Evolutionary conservation across 495 filamentous ascomycete genomes (phyloP).

Genomic region (Tetracladium setigerum): DNA sequence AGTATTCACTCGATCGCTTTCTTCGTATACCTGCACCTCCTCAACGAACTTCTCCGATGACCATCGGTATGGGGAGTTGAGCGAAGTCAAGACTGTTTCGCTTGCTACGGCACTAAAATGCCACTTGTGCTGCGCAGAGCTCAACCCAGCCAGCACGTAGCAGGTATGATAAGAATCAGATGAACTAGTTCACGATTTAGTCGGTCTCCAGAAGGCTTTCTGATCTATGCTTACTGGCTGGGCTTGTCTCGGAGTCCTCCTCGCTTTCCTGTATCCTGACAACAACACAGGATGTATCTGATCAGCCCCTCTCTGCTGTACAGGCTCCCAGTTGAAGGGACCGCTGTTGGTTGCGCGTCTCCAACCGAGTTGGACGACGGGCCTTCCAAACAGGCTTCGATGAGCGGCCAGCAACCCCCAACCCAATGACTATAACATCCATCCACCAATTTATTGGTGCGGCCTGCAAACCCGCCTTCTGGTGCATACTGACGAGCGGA

Average conservation of each 20-base stretch:
- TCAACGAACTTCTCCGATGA: conserved; percentile 24
- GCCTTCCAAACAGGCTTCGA: conserved; percentile 70
- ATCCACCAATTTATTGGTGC: conserved; percentile 97
- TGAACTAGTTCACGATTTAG: conserved; percentile 34
- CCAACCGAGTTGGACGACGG: conserved; percentile 15
- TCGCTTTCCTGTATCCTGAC: conserved; percentile 56
- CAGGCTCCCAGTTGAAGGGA: conserved; percentile 29
- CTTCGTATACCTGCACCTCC: conserved; percentile 40
- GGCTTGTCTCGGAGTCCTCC: conserved; percentile 95
- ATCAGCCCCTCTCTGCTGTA: conserved; percentile 81
- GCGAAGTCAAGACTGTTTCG: conserved; percentile 11
- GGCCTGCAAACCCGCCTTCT: conserved; percentile 84
- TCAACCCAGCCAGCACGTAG: conserved; percentile 83
- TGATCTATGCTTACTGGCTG: conserved; percentile 56
- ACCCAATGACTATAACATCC: conserved; percentile 98
- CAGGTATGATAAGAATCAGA: conserved; percentile 88
- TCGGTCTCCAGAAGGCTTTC: not conserved
- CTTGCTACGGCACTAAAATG: conserved; percentile 43
- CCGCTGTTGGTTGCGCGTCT: not conserved
- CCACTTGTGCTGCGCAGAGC: conserved; percentile 70
- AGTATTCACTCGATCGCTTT: conserved; percentile 42
- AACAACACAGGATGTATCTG: conserved; percentile 83
- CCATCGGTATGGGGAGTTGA: conserved; percentile 14
- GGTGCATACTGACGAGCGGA: conserved; percentile 83
- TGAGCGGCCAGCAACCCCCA: conserved; percentile 83